Base-by-base conservation (phyloP, 2,329 filamentous ascomycete genomes). In the Ophiostoma quercus region DNA sequence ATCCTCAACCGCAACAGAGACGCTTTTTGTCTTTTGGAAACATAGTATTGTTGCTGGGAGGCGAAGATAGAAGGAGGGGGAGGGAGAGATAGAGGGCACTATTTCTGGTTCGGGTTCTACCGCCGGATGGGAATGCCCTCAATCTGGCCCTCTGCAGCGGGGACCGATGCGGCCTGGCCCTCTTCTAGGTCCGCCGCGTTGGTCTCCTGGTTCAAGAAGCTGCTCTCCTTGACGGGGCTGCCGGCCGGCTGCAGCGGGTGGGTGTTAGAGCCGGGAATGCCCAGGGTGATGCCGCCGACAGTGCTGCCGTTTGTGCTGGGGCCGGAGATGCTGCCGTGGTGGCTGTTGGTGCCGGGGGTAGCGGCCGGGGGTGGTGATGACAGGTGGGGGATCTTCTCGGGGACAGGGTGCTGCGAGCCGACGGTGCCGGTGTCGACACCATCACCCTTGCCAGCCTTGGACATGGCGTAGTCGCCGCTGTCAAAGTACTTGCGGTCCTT, bases 401-500 rank as follows among this genome's bases (percentile, higher is more conserved):
- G 93, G 68, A 94, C 90, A 69, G 95, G 95, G 80, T 99, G 95
- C 82, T 97, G 90, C 77, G 92, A 94, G 77, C 95, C 95, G 77
- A 99, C 92, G 77, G 90, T 90, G 78, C 94, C 96, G 72, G 96
- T 92, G 78, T 96, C 94, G 77, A 95, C 91, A 78, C 95, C 91
- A 77, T 94, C 92, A 79, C 92, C 93, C 83, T 98, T 98, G 81
- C 95, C 95, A 71, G 95, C 95, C 84, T 97, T 97, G 80, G 91
- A 94, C 82, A 97, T 91, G 77, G 94, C 94, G 77, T 97, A 97
- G 83, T 97, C 93, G 77, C 93, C 94, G 72, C 91, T 95, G 84
- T 97, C 93, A 81, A 97, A 97, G 84, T 97, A 97, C 84, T 96
- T 99, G 84, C 95, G 94, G 80, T 98, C 95, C 87, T 97, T 97